A percentile compares a stretch with the other conserved stretches of the same genome.
phyloP scores from a whole-genome alignment of 352 stramenopile genomes.

The Globisporangium solare region DNA sequence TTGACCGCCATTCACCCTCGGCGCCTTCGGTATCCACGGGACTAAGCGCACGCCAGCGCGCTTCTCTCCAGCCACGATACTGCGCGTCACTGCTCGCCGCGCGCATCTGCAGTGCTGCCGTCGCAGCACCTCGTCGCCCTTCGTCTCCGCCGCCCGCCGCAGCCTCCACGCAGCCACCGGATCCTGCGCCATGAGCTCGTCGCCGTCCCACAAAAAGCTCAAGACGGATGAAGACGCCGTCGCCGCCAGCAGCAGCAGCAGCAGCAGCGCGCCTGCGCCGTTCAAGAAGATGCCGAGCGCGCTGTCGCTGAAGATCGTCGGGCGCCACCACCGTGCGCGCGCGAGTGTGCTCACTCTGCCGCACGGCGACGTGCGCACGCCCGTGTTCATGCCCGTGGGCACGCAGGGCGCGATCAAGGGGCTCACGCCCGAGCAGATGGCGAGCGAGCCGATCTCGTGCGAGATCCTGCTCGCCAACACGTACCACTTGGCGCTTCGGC shows the following conservation, averaged over 20 bases:
- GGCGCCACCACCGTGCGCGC: slow-evolving; percentile 47
- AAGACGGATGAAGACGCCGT: slow-evolving; percentile 8
- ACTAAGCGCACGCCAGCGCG: not conserved
- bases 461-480: slow-evolving; percentile 97
- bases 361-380: slow-evolving; percentile 86
- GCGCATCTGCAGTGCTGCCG: not conserved
- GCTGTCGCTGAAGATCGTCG: slow-evolving; percentile 42
- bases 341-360: slow-evolving; percentile 74
- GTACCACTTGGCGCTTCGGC: slow-evolving; percentile 95
- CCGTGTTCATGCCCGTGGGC: slow-evolving; percentile 97
- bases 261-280: not conserved
- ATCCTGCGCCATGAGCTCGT: slow-evolving; percentile 12
- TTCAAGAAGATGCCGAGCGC: slow-evolving; percentile 43
- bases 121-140: not conserved
- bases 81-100: not conserved
- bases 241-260: too few species aligned
- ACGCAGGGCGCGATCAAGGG: slow-evolving; percentile 96
- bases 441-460: slow-evolving; percentile 54
- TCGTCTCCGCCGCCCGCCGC: not conserved
- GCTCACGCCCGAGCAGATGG: slow-evolving; percentile 82
- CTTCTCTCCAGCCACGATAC: slow-evolving; percentile 5
- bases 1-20: not conserved
- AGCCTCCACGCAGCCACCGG: slow-evolving; percentile 5
- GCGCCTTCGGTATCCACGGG: too few species aligned
- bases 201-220: slow-evolving; percentile 13